phyloP scores from a whole-genome alignment of 306 rosid species.

The Erythrophleum fordii region DNA sequence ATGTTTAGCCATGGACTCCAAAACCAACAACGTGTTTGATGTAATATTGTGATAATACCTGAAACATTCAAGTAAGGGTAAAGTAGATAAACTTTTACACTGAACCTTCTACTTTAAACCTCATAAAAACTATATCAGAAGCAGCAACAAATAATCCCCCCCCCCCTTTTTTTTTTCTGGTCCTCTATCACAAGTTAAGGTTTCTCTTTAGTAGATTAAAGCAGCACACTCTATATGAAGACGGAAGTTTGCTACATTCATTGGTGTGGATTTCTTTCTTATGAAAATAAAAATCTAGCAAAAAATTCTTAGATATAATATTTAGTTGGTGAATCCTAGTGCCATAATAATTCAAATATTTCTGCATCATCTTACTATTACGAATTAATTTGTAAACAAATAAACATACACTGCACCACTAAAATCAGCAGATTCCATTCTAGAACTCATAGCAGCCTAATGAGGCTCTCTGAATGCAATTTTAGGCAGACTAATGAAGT shows the following conservation, averaged over 20 bases:
- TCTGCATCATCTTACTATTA: too few species aligned
- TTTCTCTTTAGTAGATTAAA: not conserved
- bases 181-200: not conserved
- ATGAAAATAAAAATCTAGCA: too few species aligned
- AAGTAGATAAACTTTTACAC: slow-evolving; percentile 10
- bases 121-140: slow-evolving; percentile 7
- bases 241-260: too few species aligned
- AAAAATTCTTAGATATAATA: too few species aligned
- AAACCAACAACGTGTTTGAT: slow-evolving; percentile 82
- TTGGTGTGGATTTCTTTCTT: too few species aligned
- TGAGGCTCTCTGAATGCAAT: not conserved
- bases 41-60: slow-evolving; percentile 99
- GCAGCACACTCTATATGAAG: too few species aligned
- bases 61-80: slow-evolving; percentile 14
- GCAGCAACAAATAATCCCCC: not conserved
- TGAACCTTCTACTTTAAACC: not conserved
- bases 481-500: not conserved
- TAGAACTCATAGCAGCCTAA: not conserved
- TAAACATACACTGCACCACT: not conserved
- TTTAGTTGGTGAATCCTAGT: too few species aligned
- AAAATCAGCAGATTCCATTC: not conserved
- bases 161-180: too few species aligned
- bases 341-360: too few species aligned
- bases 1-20: slow-evolving; percentile 85
- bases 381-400: not conserved